phyloP scores from a whole-genome alignment of 2,329 filamentous ascomycete species.

The Hymenoscyphus occultus region DNA sequence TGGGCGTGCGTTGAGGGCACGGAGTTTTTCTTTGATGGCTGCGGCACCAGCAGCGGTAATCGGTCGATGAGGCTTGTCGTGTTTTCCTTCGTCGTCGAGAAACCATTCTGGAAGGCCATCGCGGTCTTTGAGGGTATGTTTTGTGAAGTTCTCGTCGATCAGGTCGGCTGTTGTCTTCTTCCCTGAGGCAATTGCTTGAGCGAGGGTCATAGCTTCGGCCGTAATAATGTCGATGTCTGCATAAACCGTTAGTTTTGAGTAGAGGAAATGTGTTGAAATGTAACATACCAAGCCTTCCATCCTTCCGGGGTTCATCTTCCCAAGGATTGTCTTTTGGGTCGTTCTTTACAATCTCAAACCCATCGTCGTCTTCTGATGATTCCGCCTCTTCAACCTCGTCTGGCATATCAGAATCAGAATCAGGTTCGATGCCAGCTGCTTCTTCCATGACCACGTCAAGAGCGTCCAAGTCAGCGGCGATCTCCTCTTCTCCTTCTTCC shows the following conservation, averaged over 20 bases:
- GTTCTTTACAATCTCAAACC: conserved; percentile 62
- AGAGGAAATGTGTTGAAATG: no score
- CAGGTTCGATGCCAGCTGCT: conserved; percentile 25
- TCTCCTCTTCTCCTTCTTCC: conserved; percentile 43
- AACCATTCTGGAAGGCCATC: conserved; percentile 98
- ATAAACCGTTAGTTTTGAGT: conserved; percentile 21
- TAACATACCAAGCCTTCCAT: conserved; percentile 58
- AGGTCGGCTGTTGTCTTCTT: conserved; percentile 76
- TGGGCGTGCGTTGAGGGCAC: conserved; percentile 88
- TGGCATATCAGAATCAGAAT: conserved; percentile 28
- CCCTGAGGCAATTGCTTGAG: conserved; percentile 85
- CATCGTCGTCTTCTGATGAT: conserved; percentile 41
- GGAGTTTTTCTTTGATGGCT: conserved; percentile 91
- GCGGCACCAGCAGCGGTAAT: conserved; percentile 85
- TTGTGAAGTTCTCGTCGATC: conserved; percentile 91
- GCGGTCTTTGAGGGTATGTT: conserved; percentile 82
- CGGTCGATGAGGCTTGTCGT: conserved; percentile 83
- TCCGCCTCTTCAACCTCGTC: conserved; percentile 23
- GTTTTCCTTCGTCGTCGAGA: conserved; percentile 81
- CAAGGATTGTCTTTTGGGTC: conserved; percentile 55
- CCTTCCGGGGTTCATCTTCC: conserved; percentile 62
- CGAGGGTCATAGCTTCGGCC: conserved; percentile 98
- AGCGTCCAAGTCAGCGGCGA: conserved; percentile 38
- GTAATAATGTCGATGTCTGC: conserved; percentile 96
- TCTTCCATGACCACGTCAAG: conserved; percentile 35